A percentile compares a stretch with the other conserved stretches of the same genome.
Conservation (phyloP, 768 basidiomycete genomes). For the Neoboletus brunneissimus region DNA sequence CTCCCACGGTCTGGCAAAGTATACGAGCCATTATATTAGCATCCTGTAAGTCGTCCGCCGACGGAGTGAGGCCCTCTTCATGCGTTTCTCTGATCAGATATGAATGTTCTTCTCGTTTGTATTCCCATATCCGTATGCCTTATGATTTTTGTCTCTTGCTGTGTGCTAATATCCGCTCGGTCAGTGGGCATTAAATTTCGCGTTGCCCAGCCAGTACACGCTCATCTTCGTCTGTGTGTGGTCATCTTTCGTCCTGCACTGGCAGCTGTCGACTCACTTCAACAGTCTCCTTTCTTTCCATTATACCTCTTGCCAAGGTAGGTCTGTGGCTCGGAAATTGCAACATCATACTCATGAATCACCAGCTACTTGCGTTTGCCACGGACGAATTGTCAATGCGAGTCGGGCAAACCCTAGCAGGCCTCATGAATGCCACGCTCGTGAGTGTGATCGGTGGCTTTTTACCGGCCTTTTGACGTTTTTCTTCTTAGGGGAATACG, state of each 20-base stretch:
- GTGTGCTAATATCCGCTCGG: neutral
- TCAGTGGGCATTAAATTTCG: slow-evolving; percentile 75
- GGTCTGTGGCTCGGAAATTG: neutral
- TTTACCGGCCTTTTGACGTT: neutral
- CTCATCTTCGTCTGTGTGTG: slow-evolving; percentile 72
- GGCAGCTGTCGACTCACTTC: neutral
- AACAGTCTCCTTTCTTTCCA: slow-evolving; percentile 76
- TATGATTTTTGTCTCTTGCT: neutral
- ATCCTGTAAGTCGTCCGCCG: slow-evolving; percentile 48
- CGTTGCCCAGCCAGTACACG: slow-evolving; percentile 48
- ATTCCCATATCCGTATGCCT: slow-evolving; percentile 64
- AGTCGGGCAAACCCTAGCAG: slow-evolving; percentile 80
- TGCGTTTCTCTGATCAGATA: slow-evolving; percentile 40
- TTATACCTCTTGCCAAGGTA: slow-evolving; percentile 82
- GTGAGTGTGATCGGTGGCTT: slow-evolving; percentile 36
- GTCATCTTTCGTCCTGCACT: neutral
- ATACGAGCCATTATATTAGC: slow-evolving; percentile 51
- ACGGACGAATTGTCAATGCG: slow-evolving; percentile 83
- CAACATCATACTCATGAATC: neutral
- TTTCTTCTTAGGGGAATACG: slow-evolving; percentile 32
- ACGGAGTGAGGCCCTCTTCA: neutral
- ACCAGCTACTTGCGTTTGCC: slow-evolving; percentile 73
- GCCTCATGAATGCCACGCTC: slow-evolving; percentile 81
- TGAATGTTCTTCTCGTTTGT: slow-evolving; percentile 68
- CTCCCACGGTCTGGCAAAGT: slow-evolving; percentile 48